Conservation (phyloP, 768 basidiomycete genomes). For the Brasilioporus rufonigricans region DNA sequence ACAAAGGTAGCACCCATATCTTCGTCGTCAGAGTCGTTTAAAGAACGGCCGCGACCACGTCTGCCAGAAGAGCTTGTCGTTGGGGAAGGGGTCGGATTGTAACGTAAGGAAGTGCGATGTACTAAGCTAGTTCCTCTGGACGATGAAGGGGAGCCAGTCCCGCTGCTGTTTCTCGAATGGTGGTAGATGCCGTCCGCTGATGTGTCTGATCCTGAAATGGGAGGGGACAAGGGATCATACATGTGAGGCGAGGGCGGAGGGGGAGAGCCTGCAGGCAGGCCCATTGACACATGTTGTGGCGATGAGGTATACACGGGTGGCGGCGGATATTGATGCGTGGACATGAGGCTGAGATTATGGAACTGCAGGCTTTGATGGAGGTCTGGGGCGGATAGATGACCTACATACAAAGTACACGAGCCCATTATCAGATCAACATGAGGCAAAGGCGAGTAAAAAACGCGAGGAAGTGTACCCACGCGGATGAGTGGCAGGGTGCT, state of each 20-base stretch:
- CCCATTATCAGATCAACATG: slow-evolving; percentile 67
- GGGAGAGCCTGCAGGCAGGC: slow-evolving; percentile 62
- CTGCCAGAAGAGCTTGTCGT: slow-evolving; percentile 67
- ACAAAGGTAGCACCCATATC: slow-evolving; percentile 65
- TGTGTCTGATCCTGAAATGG: slow-evolving; percentile 86
- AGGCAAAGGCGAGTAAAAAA: slow-evolving; percentile 43
- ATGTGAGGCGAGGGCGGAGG: slow-evolving; percentile 76
- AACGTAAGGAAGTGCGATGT: slow-evolving; percentile 65
- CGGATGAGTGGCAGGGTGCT: slow-evolving; percentile 58
- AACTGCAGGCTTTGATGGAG: slow-evolving; percentile 65
- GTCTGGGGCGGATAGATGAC: slow-evolving; percentile 63
- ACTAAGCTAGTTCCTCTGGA: slow-evolving; percentile 76
- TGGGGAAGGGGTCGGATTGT: slow-evolving; percentile 81
- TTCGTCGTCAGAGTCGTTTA: slow-evolving; percentile 76
- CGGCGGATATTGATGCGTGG: slow-evolving; percentile 61
- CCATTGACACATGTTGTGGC: slow-evolving; percentile 70
- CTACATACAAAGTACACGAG: slow-evolving; percentile 52
- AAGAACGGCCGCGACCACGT: slow-evolving; percentile 62
- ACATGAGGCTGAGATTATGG: slow-evolving; percentile 62
- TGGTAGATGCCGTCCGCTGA: slow-evolving; percentile 82
- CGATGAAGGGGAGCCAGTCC: slow-evolving; percentile 73
- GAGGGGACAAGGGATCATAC: slow-evolving; percentile 83
- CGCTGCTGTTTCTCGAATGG: slow-evolving; percentile 69
- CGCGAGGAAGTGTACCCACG: slow-evolving; percentile 61
- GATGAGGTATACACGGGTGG: slow-evolving; percentile 56